Base-by-base conservation (phyloP, 2,329 filamentous ascomycete species). In the Tolypocladium endophyticum region DNA sequence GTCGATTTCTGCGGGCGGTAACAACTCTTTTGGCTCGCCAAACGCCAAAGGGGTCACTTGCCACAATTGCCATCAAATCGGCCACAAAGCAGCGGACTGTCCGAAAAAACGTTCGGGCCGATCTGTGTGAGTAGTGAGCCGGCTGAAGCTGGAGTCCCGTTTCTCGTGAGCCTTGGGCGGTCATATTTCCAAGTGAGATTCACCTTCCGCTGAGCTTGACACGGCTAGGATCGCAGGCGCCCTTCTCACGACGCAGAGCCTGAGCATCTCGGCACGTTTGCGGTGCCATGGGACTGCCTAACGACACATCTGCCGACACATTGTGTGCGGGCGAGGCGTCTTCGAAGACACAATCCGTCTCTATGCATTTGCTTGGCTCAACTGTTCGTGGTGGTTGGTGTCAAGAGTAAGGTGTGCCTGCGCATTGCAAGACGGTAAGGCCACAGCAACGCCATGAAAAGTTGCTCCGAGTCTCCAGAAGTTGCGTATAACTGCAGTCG, bases 81-180 rank as follows among this genome's bases (percentile, higher is more conserved):
- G 86, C 1, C 87, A 90, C 70, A 81, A 79, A 62, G 77, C 77
- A 58, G 73, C 70, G 55, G 78, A 85, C 25, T 88, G 86, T 68
- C 79, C 83, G 2, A 74, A 63, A 33, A 62, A 64, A 64, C 61
- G 58, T 57, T 61, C 61, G 62, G 33, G 64, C 16, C 16, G 35
- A 8, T 35, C 33, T 18, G 25, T 4, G 28, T 23, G 58, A 23
- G 30, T 23, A 38, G 20, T 59, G 58, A 55, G 54, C 38, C 20
- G 28, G 30, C 20, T 16, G 30, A 35, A 8, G 30, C 30, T 36
- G 30, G 30, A 36, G 8, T 35, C 8, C 5, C 11, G 30, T 36
- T 53, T 18, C 20, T 6, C 20, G 47, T 25, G 36, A 53, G 47
- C 36, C 52, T 36, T 20, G 30, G 30, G 3, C 18, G 55, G 57